Conservation (phyloP, 768 basidiomycete genomes). For the Amanita rimosa region DNA sequence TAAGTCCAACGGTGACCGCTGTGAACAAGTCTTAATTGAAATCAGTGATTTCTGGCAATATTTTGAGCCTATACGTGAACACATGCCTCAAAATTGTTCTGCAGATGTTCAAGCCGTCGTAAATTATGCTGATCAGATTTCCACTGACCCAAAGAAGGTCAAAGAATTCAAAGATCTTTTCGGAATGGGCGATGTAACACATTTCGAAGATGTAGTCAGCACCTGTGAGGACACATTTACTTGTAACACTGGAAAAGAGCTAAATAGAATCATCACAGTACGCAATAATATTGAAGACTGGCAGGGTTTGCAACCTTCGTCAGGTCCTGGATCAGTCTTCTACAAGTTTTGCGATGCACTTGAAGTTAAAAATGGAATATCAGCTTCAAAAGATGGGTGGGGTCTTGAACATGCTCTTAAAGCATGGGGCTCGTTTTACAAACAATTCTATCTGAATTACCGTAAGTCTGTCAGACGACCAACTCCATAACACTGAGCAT, state of each 20-base stretch:
- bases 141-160: constrained; percentile 36
- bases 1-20: constrained; percentile 12
- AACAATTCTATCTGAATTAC: constrained; percentile 29
- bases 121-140: constrained; percentile 46
- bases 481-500: neutral
- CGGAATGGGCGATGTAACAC: constrained; percentile 43
- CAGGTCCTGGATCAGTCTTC: constrained; percentile 35
- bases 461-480: constrained; percentile 23
- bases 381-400: constrained; percentile 42
- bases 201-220: constrained; percentile 58
- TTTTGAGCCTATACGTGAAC: constrained; percentile 57
- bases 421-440: constrained; percentile 54
- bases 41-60: constrained; percentile 55
- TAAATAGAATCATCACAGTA: constrained; percentile 32
- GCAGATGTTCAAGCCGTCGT: constrained; percentile 59
- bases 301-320: constrained; percentile 46
- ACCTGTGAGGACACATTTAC: constrained; percentile 28
- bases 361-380: constrained; percentile 47
- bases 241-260: constrained; percentile 24
- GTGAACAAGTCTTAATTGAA: neutral
- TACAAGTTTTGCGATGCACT: constrained; percentile 58
- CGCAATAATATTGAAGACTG: constrained; percentile 56
- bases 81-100: constrained; percentile 67
- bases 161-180: constrained; percentile 44
- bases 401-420: constrained; percentile 48